These are phyloP conservation scores for Capronia coronata DNA, from an alignment of 2,329 filamentous ascomycete species.

Conservation along the genomic window DNA sequence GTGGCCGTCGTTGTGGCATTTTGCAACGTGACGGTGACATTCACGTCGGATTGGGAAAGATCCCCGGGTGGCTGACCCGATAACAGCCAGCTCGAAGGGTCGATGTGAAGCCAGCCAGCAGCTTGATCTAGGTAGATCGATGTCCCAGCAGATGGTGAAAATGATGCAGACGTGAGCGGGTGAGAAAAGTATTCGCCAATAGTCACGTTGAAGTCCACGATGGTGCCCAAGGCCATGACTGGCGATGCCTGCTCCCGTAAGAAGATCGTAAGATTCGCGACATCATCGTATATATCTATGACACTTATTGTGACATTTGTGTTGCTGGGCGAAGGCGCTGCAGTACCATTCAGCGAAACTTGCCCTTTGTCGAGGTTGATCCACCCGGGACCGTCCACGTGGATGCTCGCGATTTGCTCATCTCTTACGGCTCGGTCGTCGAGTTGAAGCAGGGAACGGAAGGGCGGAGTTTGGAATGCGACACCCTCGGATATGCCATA, in stretches of 20 bases:
- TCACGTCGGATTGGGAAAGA: constrained; percentile 1
- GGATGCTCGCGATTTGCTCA: constrained; percentile 48
- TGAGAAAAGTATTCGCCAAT: constrained; percentile 43
- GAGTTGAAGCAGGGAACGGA: constrained; percentile 50
- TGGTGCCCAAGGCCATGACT: constrained; percentile 37
- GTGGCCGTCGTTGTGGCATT: constrained; percentile 8
- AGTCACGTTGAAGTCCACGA: constrained; percentile 38
- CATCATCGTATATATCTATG: constrained; percentile 54
- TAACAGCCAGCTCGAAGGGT: constrained; percentile 8
- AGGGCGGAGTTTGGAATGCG: constrained; percentile 47
- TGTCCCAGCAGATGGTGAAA: constrained; percentile 4
- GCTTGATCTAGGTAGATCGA: constrained; percentile 1
- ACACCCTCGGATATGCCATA: constrained; percentile 53
- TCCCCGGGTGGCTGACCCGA: constrained; percentile 9
- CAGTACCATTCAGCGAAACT: constrained; percentile 58
- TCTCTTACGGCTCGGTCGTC: constrained; percentile 50
- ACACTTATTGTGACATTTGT: constrained; percentile 58
- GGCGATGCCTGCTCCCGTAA: constrained; percentile 37
- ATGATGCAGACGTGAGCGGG: constrained; percentile 1
- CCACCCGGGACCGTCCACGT: constrained; percentile 60
- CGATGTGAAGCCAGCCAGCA: constrained; percentile 16
- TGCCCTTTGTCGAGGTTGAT: constrained; percentile 57
- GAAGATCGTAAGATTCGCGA: constrained; percentile 51
- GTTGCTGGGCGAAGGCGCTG: constrained; percentile 49
- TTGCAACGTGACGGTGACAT: constrained; percentile 9